Conservation (phyloP, 1,284 basidiomycete genomes). For the Tilletia caries region DNA sequence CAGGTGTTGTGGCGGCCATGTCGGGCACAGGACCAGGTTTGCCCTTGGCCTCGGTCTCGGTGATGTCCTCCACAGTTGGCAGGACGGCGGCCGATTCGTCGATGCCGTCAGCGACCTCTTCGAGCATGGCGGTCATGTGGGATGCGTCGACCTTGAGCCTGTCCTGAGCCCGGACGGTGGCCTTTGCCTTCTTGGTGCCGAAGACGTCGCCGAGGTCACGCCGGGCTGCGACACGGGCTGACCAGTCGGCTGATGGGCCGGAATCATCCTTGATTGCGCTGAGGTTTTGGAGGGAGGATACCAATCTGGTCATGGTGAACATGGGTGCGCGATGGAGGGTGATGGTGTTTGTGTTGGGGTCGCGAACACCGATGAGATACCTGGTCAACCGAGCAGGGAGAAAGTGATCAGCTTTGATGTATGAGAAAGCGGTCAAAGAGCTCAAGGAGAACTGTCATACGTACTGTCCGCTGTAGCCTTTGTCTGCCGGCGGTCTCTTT, state of each 20-base stretch:
- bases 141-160: slow-evolving; percentile 52
- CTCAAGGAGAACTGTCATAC: no score
- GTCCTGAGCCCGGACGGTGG: slow-evolving; percentile 44
- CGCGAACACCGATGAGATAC: slow-evolving; percentile 50
- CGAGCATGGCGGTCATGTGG: slow-evolving; percentile 45
- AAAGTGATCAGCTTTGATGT: background rate
- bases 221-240: slow-evolving; percentile 35
- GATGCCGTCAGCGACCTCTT: slow-evolving; percentile 43
- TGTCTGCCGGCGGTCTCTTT: slow-evolving; percentile 3
- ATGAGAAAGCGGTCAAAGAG: no score
- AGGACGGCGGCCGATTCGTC: slow-evolving; percentile 31
- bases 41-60: slow-evolving; percentile 27
- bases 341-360: slow-evolving; percentile 37
- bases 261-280: slow-evolving; percentile 28
- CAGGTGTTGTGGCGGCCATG: slow-evolving; percentile 40
- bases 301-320: slow-evolving; percentile 40
- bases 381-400: background rate
- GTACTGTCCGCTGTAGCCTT: slow-evolving; percentile 8
- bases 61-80: slow-evolving; percentile 29
- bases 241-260: slow-evolving; percentile 23
- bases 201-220: slow-evolving; percentile 49
- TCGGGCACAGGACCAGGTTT: slow-evolving; percentile 46
- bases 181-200: slow-evolving; percentile 51
- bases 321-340: slow-evolving; percentile 45
- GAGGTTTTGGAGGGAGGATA: slow-evolving; percentile 40